phyloP scores from a whole-genome alignment of 179 eudicot genomes.

The Corrigiola litoralis region DNA sequence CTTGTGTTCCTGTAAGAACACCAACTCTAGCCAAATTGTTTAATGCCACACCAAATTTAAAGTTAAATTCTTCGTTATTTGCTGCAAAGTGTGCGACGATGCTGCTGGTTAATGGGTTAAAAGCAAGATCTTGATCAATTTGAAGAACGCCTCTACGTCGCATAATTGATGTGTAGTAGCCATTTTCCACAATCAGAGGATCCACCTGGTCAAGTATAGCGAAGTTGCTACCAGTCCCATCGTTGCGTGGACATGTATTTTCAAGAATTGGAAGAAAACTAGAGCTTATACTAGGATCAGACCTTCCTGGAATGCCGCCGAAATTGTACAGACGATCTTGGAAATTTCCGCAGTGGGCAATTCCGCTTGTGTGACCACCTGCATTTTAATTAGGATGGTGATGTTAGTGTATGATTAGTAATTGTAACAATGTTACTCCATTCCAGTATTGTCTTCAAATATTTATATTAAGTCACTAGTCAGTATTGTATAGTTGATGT shows the following conservation, averaged over 20 bases:
- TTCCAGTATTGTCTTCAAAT: too few species aligned
- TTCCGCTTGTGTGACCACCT: constrained; percentile 29
- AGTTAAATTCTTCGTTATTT: background rate
- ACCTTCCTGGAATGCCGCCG: background rate
- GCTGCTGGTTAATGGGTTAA: background rate
- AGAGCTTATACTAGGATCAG: constrained; percentile 20
- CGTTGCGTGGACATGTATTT: constrained; percentile 8
- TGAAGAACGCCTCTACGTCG: constrained; percentile 12
- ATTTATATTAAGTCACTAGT: too few species aligned
- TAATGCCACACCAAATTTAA: constrained; percentile 16
- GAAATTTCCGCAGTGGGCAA: constrained; percentile 17
- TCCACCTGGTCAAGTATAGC: constrained; percentile 9
- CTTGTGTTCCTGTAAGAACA: constrained; percentile 16
- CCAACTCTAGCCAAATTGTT: constrained; percentile 11
- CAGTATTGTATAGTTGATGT: too few species aligned
- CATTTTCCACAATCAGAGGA: constrained; percentile 8
- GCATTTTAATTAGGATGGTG: too few species aligned
- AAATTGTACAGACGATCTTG: constrained; percentile 15
- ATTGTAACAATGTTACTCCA: too few species aligned
- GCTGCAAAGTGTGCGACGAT: constrained; percentile 9
- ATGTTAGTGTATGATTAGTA: too few species aligned
- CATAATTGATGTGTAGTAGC: constrained; percentile 13
- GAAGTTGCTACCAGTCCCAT: background rate
- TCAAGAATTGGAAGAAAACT: background rate
- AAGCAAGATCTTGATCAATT: constrained; percentile 16